A percentile compares a stretch with the other conserved stretches of the same genome.
Evolutionary conservation across 140 eudicot genomes (phyloP).

Genomic region (Ambrosia hybrid): DNA sequence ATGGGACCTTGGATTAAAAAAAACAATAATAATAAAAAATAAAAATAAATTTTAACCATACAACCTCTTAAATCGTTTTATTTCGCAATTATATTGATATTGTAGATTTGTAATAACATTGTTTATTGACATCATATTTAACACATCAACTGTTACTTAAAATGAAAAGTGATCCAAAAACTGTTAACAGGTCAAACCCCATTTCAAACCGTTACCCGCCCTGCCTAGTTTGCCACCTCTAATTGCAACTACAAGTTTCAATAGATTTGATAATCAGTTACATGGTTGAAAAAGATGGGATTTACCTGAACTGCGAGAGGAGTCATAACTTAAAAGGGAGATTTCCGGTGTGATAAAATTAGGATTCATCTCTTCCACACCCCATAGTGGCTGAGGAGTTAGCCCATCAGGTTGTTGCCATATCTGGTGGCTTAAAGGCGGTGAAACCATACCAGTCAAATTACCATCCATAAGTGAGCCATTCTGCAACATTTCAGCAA

Average conservation of each 20-base stretch:
- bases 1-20: too few relatives aligned
- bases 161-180: not conserved
- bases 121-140: not conserved
- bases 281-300: not conserved
- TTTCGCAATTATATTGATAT: not conserved
- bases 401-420: conserved; percentile 59
- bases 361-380: conserved; percentile 56
- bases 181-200: not conserved
- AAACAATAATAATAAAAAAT: too few relatives aligned
- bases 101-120: not conserved
- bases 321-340: conserved; percentile 65
- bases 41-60: too few relatives aligned
- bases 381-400: conserved; percentile 67
- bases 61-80: too few relatives aligned
- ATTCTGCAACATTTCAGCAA: conserved; percentile 40
- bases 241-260: not conserved
- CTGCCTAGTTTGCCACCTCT: not conserved
- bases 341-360: conserved; percentile 61
- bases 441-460: conserved; percentile 52
- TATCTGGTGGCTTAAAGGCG: conserved; percentile 51
- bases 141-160: not conserved
- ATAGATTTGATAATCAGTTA: not conserved
- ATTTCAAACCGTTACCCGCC: not conserved
- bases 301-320: conserved; percentile 79
- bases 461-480: conserved; percentile 60